Base-by-base conservation (phyloP, 768 basidiomycete genomes). In the Clitopilus passeckerianus region DNA sequence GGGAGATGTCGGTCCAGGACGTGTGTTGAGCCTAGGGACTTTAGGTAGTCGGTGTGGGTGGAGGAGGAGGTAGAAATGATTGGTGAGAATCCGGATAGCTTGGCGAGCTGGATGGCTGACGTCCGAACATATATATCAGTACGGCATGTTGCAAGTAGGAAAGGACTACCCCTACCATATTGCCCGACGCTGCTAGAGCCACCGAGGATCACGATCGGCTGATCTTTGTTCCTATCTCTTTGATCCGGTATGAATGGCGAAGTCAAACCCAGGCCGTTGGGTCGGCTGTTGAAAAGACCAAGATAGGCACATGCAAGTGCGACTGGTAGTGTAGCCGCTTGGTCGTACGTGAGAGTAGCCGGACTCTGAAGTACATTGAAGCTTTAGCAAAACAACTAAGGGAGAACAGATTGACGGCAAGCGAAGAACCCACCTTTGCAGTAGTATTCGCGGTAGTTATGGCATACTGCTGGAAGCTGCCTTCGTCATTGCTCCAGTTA, bases 311-410 rank as follows among this genome's bases (percentile, higher is more conserved):
- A 79, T 7, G 75, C 74, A n/a, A 84, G 61, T 1, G 72, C 82
- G 1, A 80, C 68, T 6, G 84, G 81, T 18, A 86, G 65, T 1
- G 83, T 77, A 0, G 79, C 63, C 1, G 77, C 83, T 58, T 80
- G 71, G 12, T 82, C 83, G 60, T 79, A 82, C 1, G 78, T 74
- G 50, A 81, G 41, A 41, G 71, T 75, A 6, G 71, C 66, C 1
- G 84, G 83, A 37, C 85, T 78, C 79, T 82, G 52, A 14, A 56
- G n/a, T n/a, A n/a, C n/a, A n/a, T n/a, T n/a, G n/a, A n/a, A n/a
- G n/a, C n/a, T n/a, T n/a, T n/a, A n/a, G n/a, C n/a, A n/a, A n/a
- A n/a, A n/a, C n/a, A n/a, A n/a, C n/a, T n/a, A n/a, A n/a, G n/a
- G n/a, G n/a, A n/a, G n/a, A n/a, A n/a, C n/a, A n/a, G n/a, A n/a